Conservation (phyloP, 2,329 filamentous ascomycete genomes). For the Parafenestella ontariensis region DNA sequence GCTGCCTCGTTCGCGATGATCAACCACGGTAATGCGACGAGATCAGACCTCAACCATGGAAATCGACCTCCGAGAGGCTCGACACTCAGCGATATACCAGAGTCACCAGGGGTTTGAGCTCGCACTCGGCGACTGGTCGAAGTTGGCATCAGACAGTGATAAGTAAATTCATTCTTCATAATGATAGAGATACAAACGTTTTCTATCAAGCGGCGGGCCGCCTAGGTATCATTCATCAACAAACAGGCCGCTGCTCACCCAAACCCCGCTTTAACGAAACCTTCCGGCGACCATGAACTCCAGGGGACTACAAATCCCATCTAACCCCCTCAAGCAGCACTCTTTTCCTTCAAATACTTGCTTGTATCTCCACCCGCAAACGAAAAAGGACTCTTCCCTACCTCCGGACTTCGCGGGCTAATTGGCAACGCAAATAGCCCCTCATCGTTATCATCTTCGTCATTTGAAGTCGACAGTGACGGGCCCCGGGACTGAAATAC, state of each 20-base stretch:
- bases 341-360: constrained; percentile 40
- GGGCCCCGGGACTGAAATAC: constrained; percentile 39
- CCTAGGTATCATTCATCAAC: constrained; percentile 23
- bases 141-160: background rate
- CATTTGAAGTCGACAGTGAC: constrained; percentile 37
- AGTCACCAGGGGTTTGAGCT: background rate
- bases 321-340: constrained; percentile 28
- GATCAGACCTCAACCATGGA: too few species aligned
- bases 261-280: background rate
- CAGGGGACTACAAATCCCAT: background rate
- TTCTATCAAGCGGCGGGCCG: constrained; percentile 6
- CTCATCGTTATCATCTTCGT: constrained; percentile 69
- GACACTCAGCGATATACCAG: too few species aligned
- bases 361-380: constrained; percentile 53
- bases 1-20: too few species aligned
- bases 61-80: too few species aligned
- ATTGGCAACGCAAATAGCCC: constrained; percentile 87
- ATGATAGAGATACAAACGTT: background rate
- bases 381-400: constrained; percentile 82
- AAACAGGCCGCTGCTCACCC: constrained; percentile 1
- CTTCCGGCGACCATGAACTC: background rate
- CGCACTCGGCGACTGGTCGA: background rate
- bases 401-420: constrained; percentile 85
- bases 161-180: background rate
- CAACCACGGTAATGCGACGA: too few species aligned